Percentiles rank a stretch among this genome's conserved stretches.
These are phyloP conservation scores for Fusarium sp. DNA, from an alignment of 2,329 filamentous ascomycete species.

Conservation along the genomic window DNA sequence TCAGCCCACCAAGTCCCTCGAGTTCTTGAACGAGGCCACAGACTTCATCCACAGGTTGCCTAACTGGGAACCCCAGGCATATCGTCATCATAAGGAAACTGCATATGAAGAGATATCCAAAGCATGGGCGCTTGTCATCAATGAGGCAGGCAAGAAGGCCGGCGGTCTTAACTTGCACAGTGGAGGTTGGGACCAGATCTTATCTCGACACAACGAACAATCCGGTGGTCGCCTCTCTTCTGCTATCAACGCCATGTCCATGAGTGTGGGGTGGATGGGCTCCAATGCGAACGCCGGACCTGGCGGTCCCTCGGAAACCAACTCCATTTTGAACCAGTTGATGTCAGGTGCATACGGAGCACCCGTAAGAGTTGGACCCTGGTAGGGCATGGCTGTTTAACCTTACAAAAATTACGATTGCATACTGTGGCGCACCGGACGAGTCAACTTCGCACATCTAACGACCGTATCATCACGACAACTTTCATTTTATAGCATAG, in stretches of 20 bases:
- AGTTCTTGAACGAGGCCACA: constrained; percentile 90
- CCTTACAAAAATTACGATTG: constrained; percentile 33
- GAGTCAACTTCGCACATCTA: constrained; percentile 45
- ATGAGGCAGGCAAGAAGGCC: constrained; percentile 89
- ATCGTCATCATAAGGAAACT: constrained; percentile 93
- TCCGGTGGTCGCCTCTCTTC: constrained; percentile 84
- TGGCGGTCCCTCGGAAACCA: constrained; percentile 54
- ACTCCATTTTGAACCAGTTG: constrained; percentile 71
- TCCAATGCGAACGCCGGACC: constrained; percentile 46
- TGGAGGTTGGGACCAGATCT: constrained; percentile 89
- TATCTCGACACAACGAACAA: constrained; percentile 87
- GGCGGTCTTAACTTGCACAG: constrained; percentile 91
- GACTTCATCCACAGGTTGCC: constrained; percentile 90
- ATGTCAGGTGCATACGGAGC: constrained; percentile 70
- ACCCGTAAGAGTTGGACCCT: constrained; percentile 71
- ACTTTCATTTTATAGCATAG: constrained; percentile 50
- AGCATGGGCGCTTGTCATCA: constrained; percentile 92
- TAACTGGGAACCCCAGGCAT: constrained; percentile 87
- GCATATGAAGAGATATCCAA: constrained; percentile 96
- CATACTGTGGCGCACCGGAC: constrained; percentile 44
- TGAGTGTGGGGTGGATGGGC: constrained; percentile 82
- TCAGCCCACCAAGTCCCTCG: constrained; percentile 83
- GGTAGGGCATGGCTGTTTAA: constrained; percentile 53
- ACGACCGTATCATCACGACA: constrained; percentile 51
- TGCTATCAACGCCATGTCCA: constrained; percentile 81